Conservation (phyloP, 495 filamentous ascomycete genomes). For the Hypoxylon fuscum region DNA sequence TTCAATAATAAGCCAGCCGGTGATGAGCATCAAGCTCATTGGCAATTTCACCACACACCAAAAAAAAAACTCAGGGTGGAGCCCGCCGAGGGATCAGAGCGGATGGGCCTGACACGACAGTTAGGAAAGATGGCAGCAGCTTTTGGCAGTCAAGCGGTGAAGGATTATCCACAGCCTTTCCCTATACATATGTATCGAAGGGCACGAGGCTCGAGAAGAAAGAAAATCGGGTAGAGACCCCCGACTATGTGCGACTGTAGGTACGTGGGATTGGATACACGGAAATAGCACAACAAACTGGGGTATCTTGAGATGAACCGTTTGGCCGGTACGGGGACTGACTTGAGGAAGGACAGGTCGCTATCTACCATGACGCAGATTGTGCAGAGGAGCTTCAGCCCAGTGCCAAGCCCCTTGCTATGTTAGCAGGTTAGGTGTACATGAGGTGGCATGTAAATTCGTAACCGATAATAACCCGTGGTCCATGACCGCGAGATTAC, state of each 20-base stretch:
- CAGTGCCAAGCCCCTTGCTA: slow-evolving; percentile 34
- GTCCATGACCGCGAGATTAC: slow-evolving; percentile 20
- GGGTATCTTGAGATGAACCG: slow-evolving; percentile 42
- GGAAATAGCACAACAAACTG: slow-evolving; percentile 42
- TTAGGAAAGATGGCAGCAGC: slow-evolving; percentile 27
- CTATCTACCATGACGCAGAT: slow-evolving; percentile 42
- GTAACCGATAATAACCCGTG: slow-evolving; percentile 34
- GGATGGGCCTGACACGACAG: slow-evolving; percentile 40
- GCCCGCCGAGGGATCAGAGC: slow-evolving; percentile 41
- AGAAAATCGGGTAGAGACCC: slow-evolving; percentile 27
- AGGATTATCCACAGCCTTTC: slow-evolving; percentile 43
- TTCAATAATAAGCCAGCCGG: slow-evolving; percentile 41
- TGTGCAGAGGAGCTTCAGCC: slow-evolving; percentile 39
- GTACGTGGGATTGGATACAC: slow-evolving; percentile 36
- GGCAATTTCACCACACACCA: slow-evolving; percentile 44
- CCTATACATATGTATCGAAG: not conserved
- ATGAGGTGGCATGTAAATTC: not conserved
- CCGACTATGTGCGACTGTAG: slow-evolving; percentile 18
- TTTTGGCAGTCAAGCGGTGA: slow-evolving; percentile 45
- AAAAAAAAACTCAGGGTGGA: slow-evolving; percentile 44
- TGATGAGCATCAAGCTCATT: slow-evolving; percentile 36
- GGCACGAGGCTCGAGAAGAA: slow-evolving; percentile 22
- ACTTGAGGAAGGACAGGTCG: slow-evolving; percentile 21
- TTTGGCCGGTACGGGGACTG: slow-evolving; percentile 37
- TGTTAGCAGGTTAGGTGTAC: not conserved